Evolutionary conservation across 768 basidiomycete genomes (phyloP), one percentile per base, ranked within the genome.

Genomic region (Suillus alpinus): DNA sequence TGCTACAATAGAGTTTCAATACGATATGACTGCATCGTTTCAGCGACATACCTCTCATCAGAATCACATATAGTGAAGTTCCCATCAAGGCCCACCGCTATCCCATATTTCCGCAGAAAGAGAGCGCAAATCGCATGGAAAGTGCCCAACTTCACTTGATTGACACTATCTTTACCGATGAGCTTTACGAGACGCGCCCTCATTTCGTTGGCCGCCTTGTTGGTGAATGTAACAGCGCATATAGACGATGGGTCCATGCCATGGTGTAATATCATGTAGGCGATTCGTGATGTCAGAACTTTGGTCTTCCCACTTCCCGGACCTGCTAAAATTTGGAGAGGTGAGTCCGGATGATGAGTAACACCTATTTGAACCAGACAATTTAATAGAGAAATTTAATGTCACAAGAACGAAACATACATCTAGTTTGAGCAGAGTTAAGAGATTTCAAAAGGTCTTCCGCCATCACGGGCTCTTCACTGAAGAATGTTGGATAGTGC

Each of bases 181-280:
- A 94, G 73, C 62, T 81, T 83, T 20, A 75, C 74, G 34, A 96
- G 76, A 4, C 94, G 81, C 56, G 84, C 80, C 57, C 83, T 81
- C 92, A 95, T 94, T 76, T 95, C 94, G 62, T 85, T 88, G 1
- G 93, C 92, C 16, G 93, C 92, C 72, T 93, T 93, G 76, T 94
- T 94, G 10, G 93, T 94, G 71, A 95, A 96, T 0, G 85, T 96
- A 12, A 95, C 89, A 2, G 88, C 87, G 67, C 87, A 89, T 73
- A 92, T 88, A 18, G 83, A 77, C 4, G 78, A 76, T 2, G 89
- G 83, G 12, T 78, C 68, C 10, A 88, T 67, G 29, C 66, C 66
- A 66, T 86, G 82, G 32, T 79, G 70, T 6, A 83, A 69, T 55
- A 91, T 85, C 23, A 92, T 75, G 69, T 89, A 77, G 4, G 85